Evolutionary conservation across 2,329 filamentous ascomycete genomes (phyloP), one percentile per base, ranked within the genome.

Genomic region (Pestalotiopsis sp.): DNA sequence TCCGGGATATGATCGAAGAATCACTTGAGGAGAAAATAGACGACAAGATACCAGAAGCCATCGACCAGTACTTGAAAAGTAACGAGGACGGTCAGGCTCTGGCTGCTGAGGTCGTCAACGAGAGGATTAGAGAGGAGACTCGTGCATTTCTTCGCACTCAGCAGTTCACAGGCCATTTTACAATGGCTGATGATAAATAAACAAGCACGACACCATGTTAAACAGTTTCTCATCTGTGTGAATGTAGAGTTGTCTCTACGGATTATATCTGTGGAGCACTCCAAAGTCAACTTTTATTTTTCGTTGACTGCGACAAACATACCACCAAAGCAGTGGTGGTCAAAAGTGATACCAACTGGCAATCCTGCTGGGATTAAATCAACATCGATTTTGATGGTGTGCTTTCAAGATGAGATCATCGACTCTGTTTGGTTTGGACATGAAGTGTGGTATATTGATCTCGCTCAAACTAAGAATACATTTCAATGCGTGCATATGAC

Each of bases 1-100:
- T 67, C 6, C 59, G 52, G 39, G 66, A 67, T 20, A 39, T 62
- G 66, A 57, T 62, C 38, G 66, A 67, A 17, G 66, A 67, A 4
- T 36, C 56, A 4, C 27, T 67, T 41, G 61, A 62, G 23, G 66
- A 41, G 27, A 61, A 39, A 20, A 41, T 61, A 20, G 59, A 61
- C n/a, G 66, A 61, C 25, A 61, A 67, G 39, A 31, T 67, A 20
- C 66, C 66, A 5, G 66, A 67, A 11, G 39, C 61, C 6, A 38
- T 67, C 36, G n/a, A 45, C 4, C 39, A 61, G 39, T 67, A 62
- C 57, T 67, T 67, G 6, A 59, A 49, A 9, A 61, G 27, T 4
- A 39, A 61, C 4, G 65, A 67, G 5, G 66, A 67, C 17, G 66
- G 56, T 11, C 57, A 61, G n/a, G 36, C 23, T 36, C 36, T 67